Percentiles rank a stretch among this genome's conserved stretches.
These are phyloP conservation scores for Aspergillus ruber DNA, from an alignment of 2,329 filamentous ascomycete genomes.

Conservation along the genomic window DNA sequence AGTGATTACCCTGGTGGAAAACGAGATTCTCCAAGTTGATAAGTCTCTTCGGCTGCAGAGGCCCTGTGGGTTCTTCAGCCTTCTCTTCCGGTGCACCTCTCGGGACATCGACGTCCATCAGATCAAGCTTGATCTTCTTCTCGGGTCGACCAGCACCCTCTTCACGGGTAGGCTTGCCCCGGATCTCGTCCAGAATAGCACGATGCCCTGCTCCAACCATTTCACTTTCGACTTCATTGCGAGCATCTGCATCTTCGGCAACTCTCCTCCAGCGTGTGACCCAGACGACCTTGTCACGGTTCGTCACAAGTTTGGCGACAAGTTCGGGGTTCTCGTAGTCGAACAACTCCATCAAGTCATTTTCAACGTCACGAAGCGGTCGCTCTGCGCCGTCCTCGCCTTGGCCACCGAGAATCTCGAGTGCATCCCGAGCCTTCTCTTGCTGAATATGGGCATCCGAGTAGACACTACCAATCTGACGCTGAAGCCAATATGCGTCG, in stretches of 20 bases:
- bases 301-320: constrained; percentile 83
- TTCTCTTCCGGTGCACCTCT: constrained; percentile 47
- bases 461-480: constrained; percentile 83
- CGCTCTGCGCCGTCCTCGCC: constrained; percentile 72
- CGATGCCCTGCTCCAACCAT: constrained; percentile 85
- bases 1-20: constrained; percentile 95
- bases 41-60: constrained; percentile 74
- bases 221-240: constrained; percentile 73
- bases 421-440: constrained; percentile 79
- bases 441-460: constrained; percentile 88
- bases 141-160: constrained; percentile 56
- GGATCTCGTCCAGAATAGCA: constrained; percentile 80
- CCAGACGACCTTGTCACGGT: constrained; percentile 93
- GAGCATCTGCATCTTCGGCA: constrained; percentile 67
- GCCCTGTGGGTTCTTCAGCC: constrained; percentile 57
- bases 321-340: constrained; percentile 95
- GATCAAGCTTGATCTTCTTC: constrained; percentile 74
- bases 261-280: constrained; percentile 79
- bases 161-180: constrained; percentile 57
- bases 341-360: constrained; percentile 96
- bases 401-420: constrained; percentile 74
- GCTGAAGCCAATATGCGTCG: constrained; percentile 94
- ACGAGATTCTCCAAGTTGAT: constrained; percentile 95
- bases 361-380: constrained; percentile 86
- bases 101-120: constrained; percentile 82